phyloP scores from a whole-genome alignment of 148 eudicot species.

The Nyssa sinensis region DNA sequence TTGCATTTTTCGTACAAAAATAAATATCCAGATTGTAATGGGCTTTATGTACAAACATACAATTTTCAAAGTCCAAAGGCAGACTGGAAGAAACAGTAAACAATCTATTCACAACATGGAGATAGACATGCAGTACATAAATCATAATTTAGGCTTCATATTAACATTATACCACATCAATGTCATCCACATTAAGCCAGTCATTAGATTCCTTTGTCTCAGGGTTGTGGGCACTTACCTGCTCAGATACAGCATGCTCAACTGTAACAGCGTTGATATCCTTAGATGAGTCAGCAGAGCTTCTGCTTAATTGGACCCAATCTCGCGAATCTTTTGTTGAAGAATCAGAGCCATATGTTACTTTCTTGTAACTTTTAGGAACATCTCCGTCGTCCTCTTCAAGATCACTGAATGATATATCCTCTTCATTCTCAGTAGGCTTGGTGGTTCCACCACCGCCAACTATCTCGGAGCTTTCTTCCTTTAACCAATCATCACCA shows the following conservation, averaged over 20 bases:
- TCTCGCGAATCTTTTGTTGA: conserved; percentile 47
- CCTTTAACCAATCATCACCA: conserved; percentile 89
- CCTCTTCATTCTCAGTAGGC: conserved; percentile 60
- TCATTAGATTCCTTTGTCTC: conserved; percentile 53
- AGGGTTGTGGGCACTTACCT: conserved; percentile 32
- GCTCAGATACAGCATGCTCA: conserved; percentile 22
- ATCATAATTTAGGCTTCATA: not conserved
- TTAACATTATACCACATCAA: conserved; percentile 43
- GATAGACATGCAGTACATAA: not conserved
- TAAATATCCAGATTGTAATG: not conserved
- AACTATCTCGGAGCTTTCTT: conserved; percentile 54
- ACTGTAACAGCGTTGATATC: conserved; percentile 22
- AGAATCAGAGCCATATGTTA: conserved; percentile 37
- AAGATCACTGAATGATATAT: conserved; percentile 94
- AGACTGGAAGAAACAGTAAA: not conserved
- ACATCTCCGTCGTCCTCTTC: conserved; percentile 81
- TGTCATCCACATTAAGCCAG: conserved; percentile 62
- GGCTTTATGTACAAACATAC: conserved; percentile 14
- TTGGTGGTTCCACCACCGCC: conserved; percentile 38
- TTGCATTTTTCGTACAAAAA: not conserved
- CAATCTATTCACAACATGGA: conserved; percentile 14
- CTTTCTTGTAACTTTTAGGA: conserved; percentile 50
- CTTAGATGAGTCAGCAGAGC: conserved; percentile 29
- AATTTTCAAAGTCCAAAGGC: not conserved
- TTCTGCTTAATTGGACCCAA: conserved; percentile 48